A percentile compares a stretch with the other conserved stretches of the same genome.
These are phyloP conservation scores for Neostapfia colusana DNA, from an alignment of 176 grass and related monocot genomes.

Conservation along the genomic window DNA sequence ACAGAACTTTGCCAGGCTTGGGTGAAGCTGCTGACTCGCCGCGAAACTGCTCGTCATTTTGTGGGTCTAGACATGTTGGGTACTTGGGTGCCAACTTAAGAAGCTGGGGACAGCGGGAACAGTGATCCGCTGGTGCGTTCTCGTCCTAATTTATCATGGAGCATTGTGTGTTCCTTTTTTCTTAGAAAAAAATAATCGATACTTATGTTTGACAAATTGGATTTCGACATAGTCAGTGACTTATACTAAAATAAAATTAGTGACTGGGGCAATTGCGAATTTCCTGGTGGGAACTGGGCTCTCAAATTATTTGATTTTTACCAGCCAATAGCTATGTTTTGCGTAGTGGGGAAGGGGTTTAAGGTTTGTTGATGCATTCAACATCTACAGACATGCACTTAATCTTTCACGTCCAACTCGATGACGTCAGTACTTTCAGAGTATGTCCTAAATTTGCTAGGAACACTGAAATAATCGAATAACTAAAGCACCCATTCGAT, in stretches of 20 bases:
- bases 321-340: slow-evolving; percentile 4
- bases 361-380: not conserved
- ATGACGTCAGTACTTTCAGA: no score
- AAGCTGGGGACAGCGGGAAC: not conserved
- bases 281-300: not conserved
- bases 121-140: not conserved
- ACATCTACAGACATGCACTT: not conserved
- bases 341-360: not conserved
- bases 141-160: no score
- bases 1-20: not conserved
- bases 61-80: not conserved
- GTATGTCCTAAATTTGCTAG: not conserved
- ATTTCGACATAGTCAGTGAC: not conserved
- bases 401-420: no score
- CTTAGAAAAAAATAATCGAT: not conserved
- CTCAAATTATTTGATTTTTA: slow-evolving; percentile 21
- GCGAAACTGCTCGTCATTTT: not conserved
- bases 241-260: no score
- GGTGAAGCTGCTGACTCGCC: not conserved
- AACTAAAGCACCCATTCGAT: not conserved
- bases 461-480: slow-evolving; percentile 5
- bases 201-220: not conserved
- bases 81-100: not conserved
- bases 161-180: not conserved
- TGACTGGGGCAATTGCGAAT: not conserved